A percentile compares a stretch with the other conserved stretches of the same genome.
These are phyloP conservation scores for Beauveria sp. DNA, from an alignment of 2,329 filamentous ascomycete genomes.

Conservation along the genomic window DNA sequence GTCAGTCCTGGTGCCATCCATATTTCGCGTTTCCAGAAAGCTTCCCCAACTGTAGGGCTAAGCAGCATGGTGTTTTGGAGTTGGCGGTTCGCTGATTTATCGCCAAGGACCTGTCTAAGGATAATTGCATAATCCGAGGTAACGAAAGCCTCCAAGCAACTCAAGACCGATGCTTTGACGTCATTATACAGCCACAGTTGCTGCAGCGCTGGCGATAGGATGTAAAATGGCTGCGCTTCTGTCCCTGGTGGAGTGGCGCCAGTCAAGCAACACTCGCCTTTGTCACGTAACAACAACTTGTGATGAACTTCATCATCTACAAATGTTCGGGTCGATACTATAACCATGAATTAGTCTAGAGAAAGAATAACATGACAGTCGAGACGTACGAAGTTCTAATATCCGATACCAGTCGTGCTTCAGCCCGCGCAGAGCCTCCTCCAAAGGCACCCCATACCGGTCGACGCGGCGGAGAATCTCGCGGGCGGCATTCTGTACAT, in stretches of 20 bases:
- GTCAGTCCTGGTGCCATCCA: not conserved
- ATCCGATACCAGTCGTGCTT: conserved; percentile 1
- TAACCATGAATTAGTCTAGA: not conserved
- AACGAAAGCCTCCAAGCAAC: not conserved
- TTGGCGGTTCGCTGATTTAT: not conserved
- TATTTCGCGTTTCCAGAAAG: not conserved
- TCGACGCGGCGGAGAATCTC: not conserved
- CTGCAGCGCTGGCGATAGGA: not conserved
- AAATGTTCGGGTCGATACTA: not conserved
- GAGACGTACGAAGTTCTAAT: not conserved
- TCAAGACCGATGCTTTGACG: not conserved
- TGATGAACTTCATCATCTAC: not conserved
- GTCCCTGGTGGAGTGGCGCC: not conserved
- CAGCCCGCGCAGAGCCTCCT: not conserved
- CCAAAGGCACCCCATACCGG: not conserved
- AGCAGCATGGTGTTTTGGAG: not conserved
- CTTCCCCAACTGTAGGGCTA: not conserved
- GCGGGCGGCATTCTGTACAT: not conserved
- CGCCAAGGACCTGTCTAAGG: not conserved
- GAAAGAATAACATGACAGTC: no score
- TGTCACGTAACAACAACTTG: not conserved
- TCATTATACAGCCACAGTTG: not conserved
- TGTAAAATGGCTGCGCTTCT: not conserved
- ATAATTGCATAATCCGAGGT: not conserved
- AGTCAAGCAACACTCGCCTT: not conserved